Evolutionary conservation across 371 early-diverging fungal genomes (phyloP).

Genomic region (Nosema muscidifuracis): DNA sequence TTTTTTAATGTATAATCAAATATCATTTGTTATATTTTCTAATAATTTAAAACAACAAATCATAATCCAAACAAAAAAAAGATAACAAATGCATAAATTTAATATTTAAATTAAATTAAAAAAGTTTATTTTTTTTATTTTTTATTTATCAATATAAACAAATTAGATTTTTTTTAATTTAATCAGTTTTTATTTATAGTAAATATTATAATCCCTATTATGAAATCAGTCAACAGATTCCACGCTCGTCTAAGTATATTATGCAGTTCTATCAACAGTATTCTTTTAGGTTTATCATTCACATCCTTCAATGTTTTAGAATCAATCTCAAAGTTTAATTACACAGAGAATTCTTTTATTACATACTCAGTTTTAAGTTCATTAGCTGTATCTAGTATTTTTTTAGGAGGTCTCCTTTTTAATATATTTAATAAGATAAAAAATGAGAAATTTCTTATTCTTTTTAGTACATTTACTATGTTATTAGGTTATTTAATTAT

Average conservation of each 20-base stretch:
- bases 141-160: too few relatives aligned
- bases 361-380: background rate
- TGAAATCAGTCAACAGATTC: too few relatives aligned
- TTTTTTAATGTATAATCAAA: too few relatives aligned
- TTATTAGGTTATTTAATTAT: constrained; percentile 8
- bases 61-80: too few relatives aligned
- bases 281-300: background rate
- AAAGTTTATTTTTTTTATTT: too few relatives aligned
- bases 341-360: background rate
- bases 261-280: background rate
- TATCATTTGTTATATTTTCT: too few relatives aligned
- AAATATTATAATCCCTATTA: too few relatives aligned
- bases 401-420: constrained; percentile 29
- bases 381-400: constrained; percentile 8
- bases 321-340: background rate
- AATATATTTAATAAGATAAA: constrained; percentile 7
- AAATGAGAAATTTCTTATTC: background rate
- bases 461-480: background rate
- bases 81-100: too few relatives aligned
- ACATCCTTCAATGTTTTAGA: background rate
- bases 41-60: too few relatives aligned
- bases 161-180: too few relatives aligned
- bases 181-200: too few relatives aligned
- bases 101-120: too few relatives aligned
- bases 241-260: background rate